A percentile compares a stretch with the other conserved stretches of the same genome.
These are phyloP conservation scores for Clonostachys solani DNA, from an alignment of 2,329 filamentous ascomycete genomes.

Conservation along the genomic window DNA sequence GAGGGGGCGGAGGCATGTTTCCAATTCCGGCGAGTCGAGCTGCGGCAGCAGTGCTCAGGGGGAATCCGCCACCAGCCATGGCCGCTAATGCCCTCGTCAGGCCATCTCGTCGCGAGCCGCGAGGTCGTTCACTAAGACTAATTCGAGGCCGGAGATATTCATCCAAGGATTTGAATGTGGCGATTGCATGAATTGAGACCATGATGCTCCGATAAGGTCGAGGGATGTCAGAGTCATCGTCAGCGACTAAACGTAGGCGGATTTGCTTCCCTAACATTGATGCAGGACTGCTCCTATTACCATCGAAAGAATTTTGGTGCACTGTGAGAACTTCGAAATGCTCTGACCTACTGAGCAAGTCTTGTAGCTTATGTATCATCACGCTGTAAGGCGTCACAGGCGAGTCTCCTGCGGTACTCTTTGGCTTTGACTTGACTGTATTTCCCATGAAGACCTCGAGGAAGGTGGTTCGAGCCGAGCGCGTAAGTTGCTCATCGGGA, in stretches of 20 bases:
- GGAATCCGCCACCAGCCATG: constrained; percentile 66
- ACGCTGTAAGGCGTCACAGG: constrained; percentile 84
- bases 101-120: constrained; percentile 58
- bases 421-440: constrained; percentile 59
- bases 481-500: constrained; percentile 54
- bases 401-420: constrained; percentile 61
- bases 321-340: constrained; percentile 98
- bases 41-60: constrained; percentile 42
- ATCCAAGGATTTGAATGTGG: constrained; percentile 93
- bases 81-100: constrained; percentile 68
- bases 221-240: constrained; percentile 88
- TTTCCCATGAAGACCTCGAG: constrained; percentile 89
- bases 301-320: constrained; percentile 86
- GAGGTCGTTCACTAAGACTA: constrained; percentile 66
- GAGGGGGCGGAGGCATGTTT: constrained; percentile 25
- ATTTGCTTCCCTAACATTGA: constrained; percentile 98
- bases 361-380: constrained; percentile 89
- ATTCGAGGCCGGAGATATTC: constrained; percentile 94
- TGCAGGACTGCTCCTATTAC: constrained; percentile 82
- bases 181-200: constrained; percentile 97
- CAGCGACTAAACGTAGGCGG: constrained; percentile 80
- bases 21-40: constrained; percentile 29
- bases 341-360: constrained; percentile 91
- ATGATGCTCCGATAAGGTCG: constrained; percentile 87
- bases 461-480: constrained; percentile 75